A percentile compares a stretch with the other conserved stretches of the same genome.
phyloP scores from a whole-genome alignment of 164 flowering plant species.

The Magnolia sinica region DNA sequence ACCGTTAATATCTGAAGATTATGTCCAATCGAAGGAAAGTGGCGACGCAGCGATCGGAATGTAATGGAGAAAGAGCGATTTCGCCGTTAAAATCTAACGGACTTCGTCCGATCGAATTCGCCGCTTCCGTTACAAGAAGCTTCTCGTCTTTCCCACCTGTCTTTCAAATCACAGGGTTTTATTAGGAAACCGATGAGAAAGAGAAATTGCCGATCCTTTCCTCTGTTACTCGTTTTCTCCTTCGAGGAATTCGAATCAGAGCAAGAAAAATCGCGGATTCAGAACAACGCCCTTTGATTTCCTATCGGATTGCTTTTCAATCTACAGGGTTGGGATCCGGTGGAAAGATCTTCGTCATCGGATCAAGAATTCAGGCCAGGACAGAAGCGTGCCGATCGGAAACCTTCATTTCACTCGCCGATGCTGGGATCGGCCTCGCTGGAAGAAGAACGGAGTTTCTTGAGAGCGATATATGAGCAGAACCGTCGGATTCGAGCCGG shows the following conservation, averaged over 20 bases:
- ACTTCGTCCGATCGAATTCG: neutral
- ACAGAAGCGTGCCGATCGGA: neutral
- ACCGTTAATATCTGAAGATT: no score
- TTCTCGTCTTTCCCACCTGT: neutral
- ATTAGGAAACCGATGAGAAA: neutral
- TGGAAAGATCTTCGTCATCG: neutral
- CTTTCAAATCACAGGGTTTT: neutral
- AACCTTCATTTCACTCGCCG: neutral
- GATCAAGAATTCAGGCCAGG: neutral
- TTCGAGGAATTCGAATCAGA: neutral
- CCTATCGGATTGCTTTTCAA: neutral
- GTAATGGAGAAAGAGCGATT: no score
- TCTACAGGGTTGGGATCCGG: neutral
- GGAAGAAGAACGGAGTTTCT: neutral
- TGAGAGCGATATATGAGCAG: neutral
- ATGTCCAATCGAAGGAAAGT: no score
- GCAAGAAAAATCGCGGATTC: neutral
- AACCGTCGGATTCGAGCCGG: neutral
- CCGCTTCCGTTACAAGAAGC: no score
- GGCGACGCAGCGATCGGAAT: no score
- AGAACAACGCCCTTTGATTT: neutral
- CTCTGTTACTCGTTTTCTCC: neutral
- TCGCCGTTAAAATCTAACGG: neutral
- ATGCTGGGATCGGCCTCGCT: neutral
- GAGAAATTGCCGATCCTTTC: neutral